phyloP scores from a whole-genome alignment of 2,329 filamentous ascomycete genomes.

The Plenodomus biglobosus region DNA sequence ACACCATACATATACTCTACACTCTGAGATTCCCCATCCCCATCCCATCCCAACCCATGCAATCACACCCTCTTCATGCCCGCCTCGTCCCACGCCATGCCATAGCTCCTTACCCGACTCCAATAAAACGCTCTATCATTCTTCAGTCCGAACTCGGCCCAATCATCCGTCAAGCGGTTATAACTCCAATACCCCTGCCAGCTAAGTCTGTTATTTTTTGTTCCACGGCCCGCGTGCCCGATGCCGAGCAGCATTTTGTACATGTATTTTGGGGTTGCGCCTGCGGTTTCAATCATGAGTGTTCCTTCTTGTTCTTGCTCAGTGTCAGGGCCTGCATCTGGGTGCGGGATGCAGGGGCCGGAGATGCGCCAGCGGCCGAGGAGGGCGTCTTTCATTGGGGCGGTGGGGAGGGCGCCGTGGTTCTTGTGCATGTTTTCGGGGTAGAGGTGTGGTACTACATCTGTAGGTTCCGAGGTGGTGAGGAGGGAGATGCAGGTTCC shows the following conservation, averaged over 20 bases:
- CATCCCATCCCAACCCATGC: no score
- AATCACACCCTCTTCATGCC: conserved; percentile 8
- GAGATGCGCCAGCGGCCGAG: conserved; percentile 67
- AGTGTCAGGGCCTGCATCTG: no score
- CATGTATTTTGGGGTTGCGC: conserved; percentile 74
- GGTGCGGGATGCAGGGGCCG: conserved; percentile 45
- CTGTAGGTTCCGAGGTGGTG: conserved; percentile 77
- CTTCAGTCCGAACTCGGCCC: conserved; percentile 73
- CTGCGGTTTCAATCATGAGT: conserved; percentile 83
- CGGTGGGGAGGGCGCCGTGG: conserved; percentile 48
- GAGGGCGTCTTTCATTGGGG: conserved; percentile 69
- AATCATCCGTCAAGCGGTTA: conserved; percentile 86
- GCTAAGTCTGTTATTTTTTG: conserved; percentile 79
- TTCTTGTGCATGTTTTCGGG: conserved; percentile 63
- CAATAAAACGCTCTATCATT: conserved; percentile 65
- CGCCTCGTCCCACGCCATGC: conserved; percentile 41
- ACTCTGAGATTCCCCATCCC: no score
- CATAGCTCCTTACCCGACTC: conserved; percentile 63
- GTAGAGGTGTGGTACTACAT: conserved; percentile 82
- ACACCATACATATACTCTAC: no score
- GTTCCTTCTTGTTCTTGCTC: conserved; percentile 36
- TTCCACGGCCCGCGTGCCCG: conserved; percentile 59
- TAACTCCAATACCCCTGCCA: conserved; percentile 94
- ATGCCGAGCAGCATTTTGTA: conserved; percentile 80
- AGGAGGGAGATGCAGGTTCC: conserved; percentile 80